Evolutionary conservation across 768 basidiomycete genomes (phyloP).

Genomic region (Pulveroboletus sp.): DNA sequence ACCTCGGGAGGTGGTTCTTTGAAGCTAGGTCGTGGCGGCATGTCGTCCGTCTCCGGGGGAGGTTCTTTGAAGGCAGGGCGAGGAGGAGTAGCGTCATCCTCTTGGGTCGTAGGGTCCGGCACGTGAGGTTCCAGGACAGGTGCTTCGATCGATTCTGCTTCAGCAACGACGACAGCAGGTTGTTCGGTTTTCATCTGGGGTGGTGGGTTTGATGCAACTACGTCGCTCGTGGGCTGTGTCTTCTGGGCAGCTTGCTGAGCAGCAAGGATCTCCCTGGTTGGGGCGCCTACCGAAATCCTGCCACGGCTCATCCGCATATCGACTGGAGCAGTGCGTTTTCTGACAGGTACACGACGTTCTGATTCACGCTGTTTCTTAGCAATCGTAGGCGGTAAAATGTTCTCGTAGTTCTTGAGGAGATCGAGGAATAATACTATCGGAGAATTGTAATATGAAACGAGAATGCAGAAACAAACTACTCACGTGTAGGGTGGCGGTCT

Average conservation of each 20-base stretch:
- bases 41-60: conserved; percentile 38
- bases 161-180: conserved; percentile 13
- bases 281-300: conserved; percentile 66
- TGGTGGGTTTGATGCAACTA: conserved; percentile 13
- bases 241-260: conserved; percentile 64
- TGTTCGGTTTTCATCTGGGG: conserved; percentile 16
- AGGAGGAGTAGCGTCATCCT: conserved; percentile 20
- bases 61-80: conserved; percentile 61
- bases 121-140: conserved; percentile 1
- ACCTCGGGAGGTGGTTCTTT: conserved; percentile 62
- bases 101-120: conserved; percentile 3
- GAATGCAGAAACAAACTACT: conserved; percentile 20
- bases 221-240: conserved; percentile 25
- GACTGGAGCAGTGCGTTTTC: conserved; percentile 83
- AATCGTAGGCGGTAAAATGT: conserved; percentile 76
- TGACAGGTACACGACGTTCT: conserved; percentile 74
- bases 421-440: conserved; percentile 76
- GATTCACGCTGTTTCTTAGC: conserved; percentile 83
- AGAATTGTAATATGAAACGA: not conserved
- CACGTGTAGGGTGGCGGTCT: conserved; percentile 81
- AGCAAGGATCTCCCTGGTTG: conserved; percentile 66
- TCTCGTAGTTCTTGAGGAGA: conserved; percentile 69
- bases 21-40: conserved; percentile 44
- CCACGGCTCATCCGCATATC: conserved; percentile 86
- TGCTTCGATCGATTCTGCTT: conserved; percentile 14